Percentiles rank a stretch among this genome's conserved stretches.
phyloP scores from a whole-genome alignment of 2,329 filamentous ascomycete genomes.

The Aschersonia sp. region DNA sequence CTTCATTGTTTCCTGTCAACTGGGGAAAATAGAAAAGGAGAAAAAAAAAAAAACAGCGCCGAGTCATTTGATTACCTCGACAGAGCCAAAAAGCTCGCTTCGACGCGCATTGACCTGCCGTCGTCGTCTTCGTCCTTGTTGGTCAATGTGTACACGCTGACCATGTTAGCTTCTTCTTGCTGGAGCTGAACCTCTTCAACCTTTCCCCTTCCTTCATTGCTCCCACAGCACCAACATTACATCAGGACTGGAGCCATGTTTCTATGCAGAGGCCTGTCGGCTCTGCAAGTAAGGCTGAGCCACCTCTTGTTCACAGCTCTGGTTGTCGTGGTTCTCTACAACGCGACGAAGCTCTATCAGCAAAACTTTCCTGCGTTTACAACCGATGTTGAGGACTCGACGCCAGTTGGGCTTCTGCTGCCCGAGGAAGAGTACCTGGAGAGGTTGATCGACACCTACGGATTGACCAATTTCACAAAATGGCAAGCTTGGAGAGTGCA shows the following conservation, averaged over 20 bases:
- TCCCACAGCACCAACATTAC: constrained; percentile 3
- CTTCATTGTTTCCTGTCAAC: too few species aligned
- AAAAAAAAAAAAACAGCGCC: too few species aligned
- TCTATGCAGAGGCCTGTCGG: constrained; percentile 10
- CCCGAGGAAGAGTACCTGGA: constrained; percentile 19
- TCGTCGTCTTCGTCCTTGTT: too few species aligned
- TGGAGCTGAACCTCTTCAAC: neutral
- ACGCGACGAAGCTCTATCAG: constrained; percentile 7
- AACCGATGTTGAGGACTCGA: constrained; percentile 6
- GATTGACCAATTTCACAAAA: constrained; percentile 15
- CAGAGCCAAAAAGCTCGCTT: too few species aligned
- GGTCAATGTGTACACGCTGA: too few species aligned
- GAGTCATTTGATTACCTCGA: too few species aligned
- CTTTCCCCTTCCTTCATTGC: neutral
- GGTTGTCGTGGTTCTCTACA: constrained; percentile 13
- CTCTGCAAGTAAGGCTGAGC: constrained; percentile 9
- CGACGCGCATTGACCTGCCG: too few species aligned
- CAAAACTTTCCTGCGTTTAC: constrained; percentile 1
- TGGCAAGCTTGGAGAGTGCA: constrained; percentile 21
- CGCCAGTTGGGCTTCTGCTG: constrained; percentile 5
- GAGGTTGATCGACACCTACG: constrained; percentile 12
- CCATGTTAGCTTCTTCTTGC: too few species aligned
- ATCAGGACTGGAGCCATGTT: constrained; percentile 10
- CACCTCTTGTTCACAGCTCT: constrained; percentile 8
- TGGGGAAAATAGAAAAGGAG: too few species aligned